Evolutionary conservation across 2,329 filamentous ascomycete genomes (phyloP).

Genomic region (Penicillium sp.): DNA sequence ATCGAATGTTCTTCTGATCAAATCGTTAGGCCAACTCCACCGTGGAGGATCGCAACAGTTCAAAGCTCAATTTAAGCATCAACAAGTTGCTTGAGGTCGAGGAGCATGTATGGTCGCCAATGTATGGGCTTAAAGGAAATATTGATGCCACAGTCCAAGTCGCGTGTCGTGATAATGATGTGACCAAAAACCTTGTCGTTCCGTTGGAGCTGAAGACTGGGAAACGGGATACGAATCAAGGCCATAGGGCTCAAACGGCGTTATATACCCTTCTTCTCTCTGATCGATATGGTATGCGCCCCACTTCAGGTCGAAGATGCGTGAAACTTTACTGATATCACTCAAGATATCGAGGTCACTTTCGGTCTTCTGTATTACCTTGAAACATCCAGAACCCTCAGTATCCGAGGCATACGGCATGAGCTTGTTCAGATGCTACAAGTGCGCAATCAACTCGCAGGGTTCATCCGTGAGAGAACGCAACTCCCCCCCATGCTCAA

Average conservation of each 20-base stretch:
- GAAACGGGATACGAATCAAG: constrained; percentile 73
- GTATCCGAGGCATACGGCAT: constrained; percentile 81
- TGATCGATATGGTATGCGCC: constrained; percentile 73
- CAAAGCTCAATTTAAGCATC: constrained; percentile 78
- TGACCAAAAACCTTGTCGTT: constrained; percentile 73
- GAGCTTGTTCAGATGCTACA: constrained; percentile 97
- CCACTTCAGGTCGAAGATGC: not conserved
- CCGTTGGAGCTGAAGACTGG: constrained; percentile 97
- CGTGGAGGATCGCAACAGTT: constrained; percentile 77
- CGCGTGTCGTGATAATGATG: constrained; percentile 72
- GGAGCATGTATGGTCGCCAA: constrained; percentile 97
- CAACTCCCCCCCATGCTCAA: constrained; percentile 85
- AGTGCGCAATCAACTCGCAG: constrained; percentile 87
- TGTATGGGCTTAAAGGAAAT: constrained; percentile 96
- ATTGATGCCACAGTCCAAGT: constrained; percentile 97
- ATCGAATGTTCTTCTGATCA: constrained; percentile 32
- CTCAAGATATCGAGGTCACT: constrained; percentile 77
- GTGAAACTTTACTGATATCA: constrained; percentile 16
- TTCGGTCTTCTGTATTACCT: constrained; percentile 95
- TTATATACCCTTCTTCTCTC: constrained; percentile 91
- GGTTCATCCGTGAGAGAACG: constrained; percentile 79
- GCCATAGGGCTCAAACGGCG: constrained; percentile 90
- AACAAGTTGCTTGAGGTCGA: constrained; percentile 95
- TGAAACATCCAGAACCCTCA: constrained; percentile 82
- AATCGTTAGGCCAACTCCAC: constrained; percentile 64